A percentile compares a stretch with the other conserved stretches of the same genome.
These are phyloP conservation scores for Entrophospora sp. DNA, from an alignment of 192 early-diverging fungal genomes.

Conservation along the genomic window DNA sequence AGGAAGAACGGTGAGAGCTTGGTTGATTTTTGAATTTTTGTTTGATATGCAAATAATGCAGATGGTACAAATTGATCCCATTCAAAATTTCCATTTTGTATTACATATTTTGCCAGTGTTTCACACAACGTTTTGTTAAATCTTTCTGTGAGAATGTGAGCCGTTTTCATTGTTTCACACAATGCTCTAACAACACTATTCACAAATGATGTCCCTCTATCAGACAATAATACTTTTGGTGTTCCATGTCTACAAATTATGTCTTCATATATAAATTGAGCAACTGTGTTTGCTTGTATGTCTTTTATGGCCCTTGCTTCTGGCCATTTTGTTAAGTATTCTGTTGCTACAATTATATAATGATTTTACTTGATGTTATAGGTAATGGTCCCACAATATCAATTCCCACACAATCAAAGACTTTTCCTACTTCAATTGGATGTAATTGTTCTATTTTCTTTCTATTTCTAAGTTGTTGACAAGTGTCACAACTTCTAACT, in stretches of 20 bases:
- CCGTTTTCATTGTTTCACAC: not conserved
- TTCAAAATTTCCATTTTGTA: not conserved
- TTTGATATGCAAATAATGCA: not conserved
- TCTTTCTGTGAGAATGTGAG: not conserved
- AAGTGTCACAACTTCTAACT: not conserved
- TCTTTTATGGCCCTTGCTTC: not conserved
- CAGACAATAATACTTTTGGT: not conserved
- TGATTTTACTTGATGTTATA: not conserved
- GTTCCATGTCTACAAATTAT: not conserved
- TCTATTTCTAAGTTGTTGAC: not conserved
- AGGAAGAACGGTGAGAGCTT: not conserved
- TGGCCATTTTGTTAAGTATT: conserved; percentile 6
- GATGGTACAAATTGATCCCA: not conserved
- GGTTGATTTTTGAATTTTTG: not conserved
- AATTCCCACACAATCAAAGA: not conserved
- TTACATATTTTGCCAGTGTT: not conserved
- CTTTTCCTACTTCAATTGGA: not conserved
- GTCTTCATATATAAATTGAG: not conserved
- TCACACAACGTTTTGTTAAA: not conserved
- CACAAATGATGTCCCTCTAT: not conserved
- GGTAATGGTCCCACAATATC: not conserved
- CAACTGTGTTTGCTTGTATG: not conserved
- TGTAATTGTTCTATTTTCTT: not conserved
- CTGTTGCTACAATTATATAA: not conserved
- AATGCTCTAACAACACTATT: not conserved